These are phyloP conservation scores for Pelargonium australe DNA, from an alignment of 441 rosid genomes.

Conservation along the genomic window DNA sequence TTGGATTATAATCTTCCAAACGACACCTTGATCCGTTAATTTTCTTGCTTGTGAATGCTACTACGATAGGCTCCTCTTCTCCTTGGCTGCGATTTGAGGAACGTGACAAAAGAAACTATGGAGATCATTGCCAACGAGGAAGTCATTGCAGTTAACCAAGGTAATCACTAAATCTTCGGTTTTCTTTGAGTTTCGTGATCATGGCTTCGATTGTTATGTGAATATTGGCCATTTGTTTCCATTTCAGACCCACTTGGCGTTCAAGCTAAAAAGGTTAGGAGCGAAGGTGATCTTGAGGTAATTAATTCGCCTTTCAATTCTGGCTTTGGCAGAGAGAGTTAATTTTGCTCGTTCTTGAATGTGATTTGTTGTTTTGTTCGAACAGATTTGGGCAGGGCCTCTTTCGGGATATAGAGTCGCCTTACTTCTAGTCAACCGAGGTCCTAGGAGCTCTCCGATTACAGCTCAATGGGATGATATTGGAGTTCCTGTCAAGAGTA, in stretches of 20 bases:
- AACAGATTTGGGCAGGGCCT: conserved; percentile 63
- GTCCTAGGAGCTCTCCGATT: conserved; percentile 25
- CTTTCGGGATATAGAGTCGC: conserved; percentile 54
- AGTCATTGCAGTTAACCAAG: conserved; percentile 66
- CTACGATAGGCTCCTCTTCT: conserved; percentile 56
- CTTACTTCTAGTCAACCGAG: conserved; percentile 46
- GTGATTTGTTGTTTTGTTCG: background rate
- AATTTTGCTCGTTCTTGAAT: background rate
- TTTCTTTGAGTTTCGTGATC: background rate
- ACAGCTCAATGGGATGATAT: conserved; percentile 65
- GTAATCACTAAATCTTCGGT: conserved; percentile 20
- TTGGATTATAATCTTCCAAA: background rate
- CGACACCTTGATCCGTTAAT: too few species aligned
- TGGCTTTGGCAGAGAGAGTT: background rate
- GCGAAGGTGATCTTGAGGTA: conserved; percentile 56
- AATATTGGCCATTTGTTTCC: conserved; percentile 11
- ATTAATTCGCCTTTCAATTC: background rate
- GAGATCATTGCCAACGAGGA: conserved; percentile 52
- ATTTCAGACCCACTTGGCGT: conserved; percentile 54
- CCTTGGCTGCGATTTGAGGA: conserved; percentile 64
- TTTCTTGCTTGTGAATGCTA: background rate
- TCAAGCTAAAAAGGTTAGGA: conserved; percentile 65
- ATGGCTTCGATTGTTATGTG: background rate
- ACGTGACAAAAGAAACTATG: conserved; percentile 50
- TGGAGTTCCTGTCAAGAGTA: conserved; percentile 38